These are phyloP conservation scores for Plantago coronopus DNA, from an alignment of 305 asterid species.

Conservation along the genomic window DNA sequence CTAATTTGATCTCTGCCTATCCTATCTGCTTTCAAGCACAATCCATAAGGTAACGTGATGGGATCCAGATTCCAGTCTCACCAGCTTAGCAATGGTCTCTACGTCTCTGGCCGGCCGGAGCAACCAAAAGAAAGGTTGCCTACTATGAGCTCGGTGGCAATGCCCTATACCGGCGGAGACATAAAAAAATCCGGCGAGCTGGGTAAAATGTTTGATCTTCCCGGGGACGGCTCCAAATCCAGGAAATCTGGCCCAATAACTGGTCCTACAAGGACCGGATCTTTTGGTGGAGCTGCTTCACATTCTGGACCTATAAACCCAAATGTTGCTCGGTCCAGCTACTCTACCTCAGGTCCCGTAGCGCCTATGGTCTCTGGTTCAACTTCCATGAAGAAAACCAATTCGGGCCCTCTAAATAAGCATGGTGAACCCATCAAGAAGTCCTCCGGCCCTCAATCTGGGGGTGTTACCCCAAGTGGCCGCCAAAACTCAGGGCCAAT, in stretches of 20 bases:
- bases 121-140: constrained; percentile 83
- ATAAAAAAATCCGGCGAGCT: constrained; percentile 92
- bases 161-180: constrained; percentile 98
- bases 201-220: constrained; percentile 89
- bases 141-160: constrained; percentile 79
- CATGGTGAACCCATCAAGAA: constrained; percentile 90
- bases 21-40: constrained; percentile 12
- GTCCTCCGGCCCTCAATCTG: constrained; percentile 89
- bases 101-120: constrained; percentile 90
- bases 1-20: constrained; percentile 23
- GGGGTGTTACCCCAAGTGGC: constrained; percentile 55
- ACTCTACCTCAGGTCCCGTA: constrained; percentile 70
- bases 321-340: constrained; percentile 58
- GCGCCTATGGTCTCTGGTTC: constrained; percentile 57
- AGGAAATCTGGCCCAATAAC: constrained; percentile 80
- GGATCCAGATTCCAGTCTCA: constrained; percentile 97
- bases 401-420: constrained; percentile 82
- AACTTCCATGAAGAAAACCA: constrained; percentile 67
- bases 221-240: constrained; percentile 69
- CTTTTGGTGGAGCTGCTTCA: constrained; percentile 55
- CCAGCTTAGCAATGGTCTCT: constrained; percentile 95
- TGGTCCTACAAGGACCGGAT: constrained; percentile 58
- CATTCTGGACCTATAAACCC: constrained; percentile 77
- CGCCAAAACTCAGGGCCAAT: constrained; percentile 87
- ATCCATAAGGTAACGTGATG: constrained; percentile 43